These are phyloP conservation scores for Hymenoscyphus albidus DNA, from an alignment of 2,329 filamentous ascomycete genomes.

Conservation along the genomic window DNA sequence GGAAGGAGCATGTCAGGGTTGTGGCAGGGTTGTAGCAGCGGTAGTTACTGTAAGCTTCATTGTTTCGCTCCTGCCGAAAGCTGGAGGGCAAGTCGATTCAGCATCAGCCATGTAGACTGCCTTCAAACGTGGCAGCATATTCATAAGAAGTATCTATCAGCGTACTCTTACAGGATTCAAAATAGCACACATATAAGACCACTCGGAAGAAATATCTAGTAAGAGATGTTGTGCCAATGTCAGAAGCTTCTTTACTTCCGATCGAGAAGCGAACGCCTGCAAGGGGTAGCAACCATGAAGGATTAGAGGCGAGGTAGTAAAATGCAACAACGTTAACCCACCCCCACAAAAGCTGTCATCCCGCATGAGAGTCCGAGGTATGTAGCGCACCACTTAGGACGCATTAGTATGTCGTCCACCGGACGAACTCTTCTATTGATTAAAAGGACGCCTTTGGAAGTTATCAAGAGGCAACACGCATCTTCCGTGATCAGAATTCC, in stretches of 20 bases:
- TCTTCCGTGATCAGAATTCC: neutral
- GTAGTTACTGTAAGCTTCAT: too few relatives aligned
- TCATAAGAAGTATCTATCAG: neutral
- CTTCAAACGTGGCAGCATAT: neutral
- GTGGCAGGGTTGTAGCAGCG: neutral
- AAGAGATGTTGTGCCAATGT: neutral
- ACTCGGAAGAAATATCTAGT: neutral
- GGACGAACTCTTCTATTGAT: neutral
- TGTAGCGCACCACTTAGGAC: neutral
- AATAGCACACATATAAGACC: neutral
- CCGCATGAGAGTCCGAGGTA: neutral
- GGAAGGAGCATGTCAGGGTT: neutral
- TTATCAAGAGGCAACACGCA: neutral
- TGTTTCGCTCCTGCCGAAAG: neutral
- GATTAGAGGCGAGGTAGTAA: neutral
- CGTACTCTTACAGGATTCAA: neutral
- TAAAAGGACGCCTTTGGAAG: neutral
- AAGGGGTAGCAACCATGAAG: neutral
- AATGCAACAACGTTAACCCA: neutral
- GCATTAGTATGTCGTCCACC: neutral
- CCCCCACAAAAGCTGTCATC: neutral
- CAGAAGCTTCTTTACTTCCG: neutral
- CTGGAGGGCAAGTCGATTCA: neutral
- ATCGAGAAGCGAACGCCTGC: neutral
- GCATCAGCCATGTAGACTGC: neutral